These are phyloP conservation scores for Paramecium biaurelia DNA, from an alignment of 73 alveolate species.

Conservation along the genomic window DNA sequence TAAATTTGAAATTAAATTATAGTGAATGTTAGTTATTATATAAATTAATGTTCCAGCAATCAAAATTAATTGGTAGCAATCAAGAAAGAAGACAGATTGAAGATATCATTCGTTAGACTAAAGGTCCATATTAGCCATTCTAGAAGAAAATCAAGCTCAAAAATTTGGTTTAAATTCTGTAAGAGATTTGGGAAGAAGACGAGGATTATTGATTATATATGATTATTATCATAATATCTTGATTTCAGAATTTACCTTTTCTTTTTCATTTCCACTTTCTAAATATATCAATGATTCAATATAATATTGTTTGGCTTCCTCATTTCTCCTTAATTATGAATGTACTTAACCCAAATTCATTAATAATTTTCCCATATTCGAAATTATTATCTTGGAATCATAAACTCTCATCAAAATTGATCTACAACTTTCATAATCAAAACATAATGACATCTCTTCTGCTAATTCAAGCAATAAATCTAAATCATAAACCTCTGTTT, in stretches of 20 bases:
- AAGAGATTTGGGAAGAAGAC: slow-evolving; percentile 44
- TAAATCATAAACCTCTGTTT: slow-evolving; percentile 59
- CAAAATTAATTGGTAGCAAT: background rate
- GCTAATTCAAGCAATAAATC: slow-evolving; percentile 58
- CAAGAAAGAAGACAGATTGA: background rate
- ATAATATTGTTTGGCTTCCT: background rate
- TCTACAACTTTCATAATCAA: slow-evolving; percentile 37
- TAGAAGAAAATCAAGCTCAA: background rate
- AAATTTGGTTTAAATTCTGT: background rate
- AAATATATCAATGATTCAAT: background rate
- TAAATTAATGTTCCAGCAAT: background rate
- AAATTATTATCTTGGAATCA: background rate
- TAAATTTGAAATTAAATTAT: slow-evolving; percentile 16
- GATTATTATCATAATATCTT: background rate
- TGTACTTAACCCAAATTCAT: slow-evolving; percentile 31
- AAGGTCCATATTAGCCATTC: slow-evolving; percentile 25
- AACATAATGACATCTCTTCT: slow-evolving; percentile 36
- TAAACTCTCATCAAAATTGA: slow-evolving; percentile 18
- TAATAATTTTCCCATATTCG: slow-evolving; percentile 33
- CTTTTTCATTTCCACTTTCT: slow-evolving; percentile 5
- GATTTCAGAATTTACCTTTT: background rate
- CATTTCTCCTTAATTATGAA: background rate
- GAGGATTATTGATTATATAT: slow-evolving; percentile 8
- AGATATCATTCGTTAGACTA: background rate
- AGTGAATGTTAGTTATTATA: background rate